Evolutionary conservation across 2,329 filamentous ascomycete genomes (phyloP).

Genomic region (Monosporascus sp.): DNA sequence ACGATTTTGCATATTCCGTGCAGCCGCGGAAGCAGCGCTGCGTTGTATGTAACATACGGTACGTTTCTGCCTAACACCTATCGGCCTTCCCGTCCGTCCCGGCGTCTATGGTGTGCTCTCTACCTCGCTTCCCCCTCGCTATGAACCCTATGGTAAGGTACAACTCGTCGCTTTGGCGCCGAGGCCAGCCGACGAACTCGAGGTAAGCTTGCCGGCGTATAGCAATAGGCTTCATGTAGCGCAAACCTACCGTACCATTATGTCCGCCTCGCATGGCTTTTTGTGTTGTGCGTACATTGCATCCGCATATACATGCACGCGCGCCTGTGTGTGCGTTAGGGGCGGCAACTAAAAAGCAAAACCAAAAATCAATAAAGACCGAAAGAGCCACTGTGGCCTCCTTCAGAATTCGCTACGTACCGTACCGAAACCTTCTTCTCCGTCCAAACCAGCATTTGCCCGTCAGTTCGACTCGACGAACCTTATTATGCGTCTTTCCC

Average conservation of each 20-base stretch:
- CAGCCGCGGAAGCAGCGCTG: too few relatives aligned
- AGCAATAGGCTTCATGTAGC: background rate
- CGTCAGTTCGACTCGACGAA: background rate
- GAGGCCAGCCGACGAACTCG: background rate
- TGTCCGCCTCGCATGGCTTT: too few relatives aligned
- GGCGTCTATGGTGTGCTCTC: too few relatives aligned
- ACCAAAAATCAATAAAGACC: background rate
- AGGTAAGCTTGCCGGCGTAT: background rate
- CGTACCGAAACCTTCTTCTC: background rate
- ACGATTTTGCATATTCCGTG: too few relatives aligned
- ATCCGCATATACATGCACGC: too few relatives aligned
- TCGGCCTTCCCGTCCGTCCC: too few relatives aligned
- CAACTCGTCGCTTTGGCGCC: background rate
- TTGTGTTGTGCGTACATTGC: too few relatives aligned
- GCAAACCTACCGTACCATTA: background rate
- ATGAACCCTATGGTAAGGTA: too few relatives aligned
- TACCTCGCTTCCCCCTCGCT: too few relatives aligned
- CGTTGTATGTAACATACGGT: too few relatives aligned
- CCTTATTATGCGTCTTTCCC: background rate
- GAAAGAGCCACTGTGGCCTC: background rate
- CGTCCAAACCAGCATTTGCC: background rate
- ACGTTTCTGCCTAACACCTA: too few relatives aligned
- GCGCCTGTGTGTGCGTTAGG: too few relatives aligned
- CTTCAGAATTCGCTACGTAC: constrained; percentile 1
- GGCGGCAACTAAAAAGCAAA: background rate